Base-by-base conservation (phyloP, 331 rosid species). In the Malus hybrid region DNA sequence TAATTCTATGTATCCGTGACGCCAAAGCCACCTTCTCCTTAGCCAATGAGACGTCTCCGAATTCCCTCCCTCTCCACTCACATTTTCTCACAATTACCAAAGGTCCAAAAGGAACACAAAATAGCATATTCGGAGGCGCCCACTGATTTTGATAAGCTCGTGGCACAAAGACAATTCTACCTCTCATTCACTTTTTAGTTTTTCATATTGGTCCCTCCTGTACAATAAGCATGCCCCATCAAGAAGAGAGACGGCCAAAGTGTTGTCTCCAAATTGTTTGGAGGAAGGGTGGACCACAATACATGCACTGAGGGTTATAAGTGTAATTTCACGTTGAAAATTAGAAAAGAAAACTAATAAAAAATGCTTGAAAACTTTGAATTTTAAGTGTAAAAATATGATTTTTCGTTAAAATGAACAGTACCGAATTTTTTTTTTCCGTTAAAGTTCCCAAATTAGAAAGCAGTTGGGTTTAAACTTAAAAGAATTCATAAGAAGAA, bases 61-160 rank as follows among this genome's bases (percentile, higher is more conserved):
- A 3, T 52, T 55, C 44, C 69, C 29, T n/a, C 20, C 65, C 65
- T 32, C 62, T 57, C 77, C 78, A 73, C 82, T 82, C 44, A 42
- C 65, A 56, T 46, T 52, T 6, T 10, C 39, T 3, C 56, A 60
- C 65, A 32, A 5, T 61, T 13, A 73, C 70, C 82, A 63, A 69
- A 69, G 22, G 73, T 57, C 12, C 46, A 39, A 39, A 39, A 9
- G 46, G 46, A 39, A 33, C 79, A 71, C 60, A 79, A 27, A 48
- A 79, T 78, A 83, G 92, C 91, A 80, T 77, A 73, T 86, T 85
- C 85, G 10, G n/a, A 13, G 69, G 78, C 14, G 77, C 83, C 82
- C 85, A 71, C 80, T 3, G 74, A 52, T 84, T 75, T 70, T 89
- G 97, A 86, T 90, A 93, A 86, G 90, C 74, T 80, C 22, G 28